Conservation (phyloP, 2,329 filamentous ascomycete species). For the Orbilia quercus region DNA sequence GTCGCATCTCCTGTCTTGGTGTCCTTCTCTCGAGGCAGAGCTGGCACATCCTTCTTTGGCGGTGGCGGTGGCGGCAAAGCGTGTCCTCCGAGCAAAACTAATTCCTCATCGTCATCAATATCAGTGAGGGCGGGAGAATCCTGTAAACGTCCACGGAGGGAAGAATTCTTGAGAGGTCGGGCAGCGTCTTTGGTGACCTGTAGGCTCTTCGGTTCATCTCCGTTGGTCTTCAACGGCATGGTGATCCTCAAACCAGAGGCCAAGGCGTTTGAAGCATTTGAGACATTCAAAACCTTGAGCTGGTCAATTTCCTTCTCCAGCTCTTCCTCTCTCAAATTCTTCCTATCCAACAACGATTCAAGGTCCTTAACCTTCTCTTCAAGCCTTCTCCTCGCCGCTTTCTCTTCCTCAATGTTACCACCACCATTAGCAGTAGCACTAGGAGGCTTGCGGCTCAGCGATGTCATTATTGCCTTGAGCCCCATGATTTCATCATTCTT, state of each 20-base stretch:
- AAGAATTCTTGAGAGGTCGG: neutral
- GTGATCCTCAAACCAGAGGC: constrained; percentile 41
- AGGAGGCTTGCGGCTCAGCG: constrained; percentile 76
- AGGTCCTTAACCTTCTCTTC: constrained; percentile 85
- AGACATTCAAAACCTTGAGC: constrained; percentile 62
- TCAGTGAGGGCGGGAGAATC: constrained; percentile 44
- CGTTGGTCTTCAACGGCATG: constrained; percentile 32
- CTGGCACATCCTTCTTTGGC: constrained; percentile 60
- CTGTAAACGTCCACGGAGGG: constrained; percentile 7
- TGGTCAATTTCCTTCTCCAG: constrained; percentile 82
- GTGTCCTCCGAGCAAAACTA: constrained; percentile 21
- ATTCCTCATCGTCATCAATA: constrained; percentile 52
- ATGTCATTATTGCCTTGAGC: constrained; percentile 97
- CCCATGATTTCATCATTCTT: constrained; percentile 98
- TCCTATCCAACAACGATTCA: constrained; percentile 77
- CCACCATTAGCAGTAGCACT: constrained; percentile 61
- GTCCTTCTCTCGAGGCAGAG: constrained; percentile 71
- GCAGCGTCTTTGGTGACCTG: constrained; percentile 26
- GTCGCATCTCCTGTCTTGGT: constrained; percentile 65
- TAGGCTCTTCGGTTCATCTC: constrained; percentile 40
- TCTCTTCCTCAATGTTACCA: constrained; percentile 69
- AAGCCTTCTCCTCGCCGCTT: constrained; percentile 74
- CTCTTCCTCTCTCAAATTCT: constrained; percentile 80
- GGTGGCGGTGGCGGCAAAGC: constrained; percentile 58
- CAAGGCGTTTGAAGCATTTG: neutral